Evolutionary conservation across 352 stramenopile genomes (phyloP), one percentile per base, ranked within the genome.

Genomic region (Peronosclerospora sorghi): DNA sequence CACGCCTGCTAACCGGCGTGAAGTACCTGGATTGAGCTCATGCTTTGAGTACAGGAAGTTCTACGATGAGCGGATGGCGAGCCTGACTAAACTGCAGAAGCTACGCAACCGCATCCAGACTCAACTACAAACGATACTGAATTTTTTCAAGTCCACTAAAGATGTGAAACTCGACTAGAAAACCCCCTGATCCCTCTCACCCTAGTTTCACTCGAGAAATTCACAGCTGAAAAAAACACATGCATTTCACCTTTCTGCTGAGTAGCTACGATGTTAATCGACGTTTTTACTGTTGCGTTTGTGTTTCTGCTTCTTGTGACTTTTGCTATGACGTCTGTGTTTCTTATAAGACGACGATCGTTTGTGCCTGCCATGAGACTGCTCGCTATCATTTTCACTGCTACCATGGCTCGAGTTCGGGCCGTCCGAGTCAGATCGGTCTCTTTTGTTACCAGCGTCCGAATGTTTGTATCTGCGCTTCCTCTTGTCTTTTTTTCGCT

Each of bases 381-480:
- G 38, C 9, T 57, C 54, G 17, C 47, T 54, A 8, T 49, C 51
- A 28, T 54, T 35, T 34, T 13, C n/a, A 6, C 38, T 51, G 29
- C 34, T 59, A 20, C 37, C 34, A n/a, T 52, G 50, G 8, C 51
- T 64, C 3, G 32, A 50, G 15, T 55, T 26, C 10, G 28, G 38
- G 29, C 36, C 41, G 10, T 56, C 45, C 19, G 43, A 68, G 5
- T 51, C 38, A 14, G 23, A 28, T 36, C 29, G 58, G 41, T 38
- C 48, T 44, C 38, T 60, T 32, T 59, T 58, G 14, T 29, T 65
- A 21, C 15, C 27, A 20, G 42, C 24, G 5, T 13, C 19, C 8
- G 37, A 35, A 36, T 44, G 45, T 48, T 71, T 74, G 40, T 67
- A 65, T 41, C 59, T 68, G 35, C 59, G 59, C 47, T 65, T 76